Evolutionary conservation across 805 yeast species (phyloP), one percentile per base, ranked within the genome.

Genomic region (Ogataea siamensis): DNA sequence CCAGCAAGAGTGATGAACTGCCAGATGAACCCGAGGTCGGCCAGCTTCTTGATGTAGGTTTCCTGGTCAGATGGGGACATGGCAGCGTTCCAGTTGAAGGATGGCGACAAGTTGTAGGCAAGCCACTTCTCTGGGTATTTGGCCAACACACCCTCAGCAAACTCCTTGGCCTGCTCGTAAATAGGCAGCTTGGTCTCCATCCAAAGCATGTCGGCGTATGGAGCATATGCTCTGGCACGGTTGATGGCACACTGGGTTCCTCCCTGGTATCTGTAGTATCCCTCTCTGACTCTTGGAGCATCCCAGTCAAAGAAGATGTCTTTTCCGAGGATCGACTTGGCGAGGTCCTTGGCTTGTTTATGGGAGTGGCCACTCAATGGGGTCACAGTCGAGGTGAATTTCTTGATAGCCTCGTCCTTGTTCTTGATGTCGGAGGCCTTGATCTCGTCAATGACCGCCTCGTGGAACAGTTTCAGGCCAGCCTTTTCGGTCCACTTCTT

Each of bases 1-100:
- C 98, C 98, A 13, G 97, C 98, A 58, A 91, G 76, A 5, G 98
- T 91, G 66, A 91, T 91, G 67, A 91, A 91, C 68, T 91, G 97
- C 97, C 98, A 91, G 49, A 86, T 87, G 70, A 81, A 91, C 45
- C 98, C 98, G 53, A 89, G 76, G 65, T 83, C 73, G 47, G 83
- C 94, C 45, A 91, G 77, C 63, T 95, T 79, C 61, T 76, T 67
- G 64, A 91, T 91, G 67, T 87, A 91, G 32, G 96, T 84, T 63
- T 82, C 84, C 70, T 89, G 96, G 58, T 91, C 96, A 33, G 74
- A 73, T 17, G 83, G 69, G 37, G 83, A 68, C 96, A 91, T 87
- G 39, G 97, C 96, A 48, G 80, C 79, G 64, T 87, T 87, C 98
- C 98, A 91, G 78, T 91, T 91, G 80, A 91, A 91, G 5, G 96